A percentile compares a stretch with the other conserved stretches of the same genome.
Conservation (phyloP, 345 rosid species). For the Triadica sebifera region DNA sequence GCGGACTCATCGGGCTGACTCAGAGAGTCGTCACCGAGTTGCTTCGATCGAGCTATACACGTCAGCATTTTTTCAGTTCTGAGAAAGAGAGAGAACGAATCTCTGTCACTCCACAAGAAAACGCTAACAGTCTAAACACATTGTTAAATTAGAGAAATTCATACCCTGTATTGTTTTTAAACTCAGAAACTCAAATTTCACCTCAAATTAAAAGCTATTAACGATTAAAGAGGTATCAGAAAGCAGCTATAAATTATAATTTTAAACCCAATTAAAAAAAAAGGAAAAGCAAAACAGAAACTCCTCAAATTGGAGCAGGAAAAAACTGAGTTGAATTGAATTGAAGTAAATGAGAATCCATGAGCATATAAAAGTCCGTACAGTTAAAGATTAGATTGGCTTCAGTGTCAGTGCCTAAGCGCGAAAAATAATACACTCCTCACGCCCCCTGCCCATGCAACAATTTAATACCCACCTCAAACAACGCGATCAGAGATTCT, state of each 20-base stretch:
- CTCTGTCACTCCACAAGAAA: background rate
- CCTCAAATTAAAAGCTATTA: background rate
- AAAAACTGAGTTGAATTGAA: background rate
- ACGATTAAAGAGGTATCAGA: background rate
- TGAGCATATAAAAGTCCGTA: background rate
- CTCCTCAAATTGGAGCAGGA: background rate
- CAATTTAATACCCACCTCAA: conserved; percentile 19
- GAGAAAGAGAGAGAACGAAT: background rate
- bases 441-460: conserved; percentile 6
- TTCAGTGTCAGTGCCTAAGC: background rate
- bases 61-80: conserved; percentile 63
- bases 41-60: conserved; percentile 89
- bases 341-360: background rate
- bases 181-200: background rate
- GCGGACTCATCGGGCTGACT: conserved; percentile 48
- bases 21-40: conserved; percentile 62
- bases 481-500: conserved; percentile 38
- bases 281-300: background rate
- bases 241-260: background rate
- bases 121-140: background rate
- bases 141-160: background rate
- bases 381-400: background rate
- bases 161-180: background rate
- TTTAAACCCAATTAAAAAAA: background rate
- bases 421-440: conserved; percentile 22